A percentile compares a stretch with the other conserved stretches of the same genome.
phyloP scores from a whole-genome alignment of 768 basidiomycete species.

The Mycena kentingensis region DNA sequence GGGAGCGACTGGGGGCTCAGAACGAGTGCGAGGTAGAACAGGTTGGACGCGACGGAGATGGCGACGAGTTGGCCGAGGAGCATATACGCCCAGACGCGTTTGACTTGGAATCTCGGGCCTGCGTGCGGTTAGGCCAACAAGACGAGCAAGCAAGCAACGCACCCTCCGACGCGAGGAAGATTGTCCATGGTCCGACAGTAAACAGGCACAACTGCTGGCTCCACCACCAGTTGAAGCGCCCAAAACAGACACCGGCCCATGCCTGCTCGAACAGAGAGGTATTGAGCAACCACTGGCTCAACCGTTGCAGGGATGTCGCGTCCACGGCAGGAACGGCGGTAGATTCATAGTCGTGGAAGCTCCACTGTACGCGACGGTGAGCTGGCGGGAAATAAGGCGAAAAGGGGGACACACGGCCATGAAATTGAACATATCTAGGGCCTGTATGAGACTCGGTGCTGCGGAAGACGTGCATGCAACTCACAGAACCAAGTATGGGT shows the following conservation, averaged over 20 bases:
- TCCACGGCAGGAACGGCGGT: conserved; percentile 1
- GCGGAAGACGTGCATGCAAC: conserved; percentile 16
- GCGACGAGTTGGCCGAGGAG: conserved; percentile 73
- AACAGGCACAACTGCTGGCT: conserved; percentile 64
- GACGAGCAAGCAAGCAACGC: conserved; percentile 11
- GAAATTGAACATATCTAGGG: conserved; percentile 48
- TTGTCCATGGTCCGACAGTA: conserved; percentile 58
- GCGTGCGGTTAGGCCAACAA: not conserved
- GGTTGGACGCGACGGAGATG: conserved; percentile 62
- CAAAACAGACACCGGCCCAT: conserved; percentile 45
- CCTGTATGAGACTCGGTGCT: not conserved
- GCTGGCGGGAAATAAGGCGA: not conserved
- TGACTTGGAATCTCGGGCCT: conserved; percentile 45
- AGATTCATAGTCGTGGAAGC: conserved; percentile 48
- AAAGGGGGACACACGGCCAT: conserved; percentile 36
- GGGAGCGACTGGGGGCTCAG: conserved; percentile 28
- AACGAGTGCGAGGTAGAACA: conserved; percentile 59
- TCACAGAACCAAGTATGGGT: conserved; percentile 55
- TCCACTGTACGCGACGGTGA: conserved; percentile 44
- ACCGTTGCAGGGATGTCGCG: conserved; percentile 29
- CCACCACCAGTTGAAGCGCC: conserved; percentile 67
- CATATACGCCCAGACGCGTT: conserved; percentile 67
- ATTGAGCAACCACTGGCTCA: conserved; percentile 54
- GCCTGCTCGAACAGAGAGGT: conserved; percentile 67
- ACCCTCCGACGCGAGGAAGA: conserved; percentile 57